These are phyloP conservation scores for Eucalyptus marginata DNA, from an alignment of 345 rosid genomes.

Conservation along the genomic window DNA sequence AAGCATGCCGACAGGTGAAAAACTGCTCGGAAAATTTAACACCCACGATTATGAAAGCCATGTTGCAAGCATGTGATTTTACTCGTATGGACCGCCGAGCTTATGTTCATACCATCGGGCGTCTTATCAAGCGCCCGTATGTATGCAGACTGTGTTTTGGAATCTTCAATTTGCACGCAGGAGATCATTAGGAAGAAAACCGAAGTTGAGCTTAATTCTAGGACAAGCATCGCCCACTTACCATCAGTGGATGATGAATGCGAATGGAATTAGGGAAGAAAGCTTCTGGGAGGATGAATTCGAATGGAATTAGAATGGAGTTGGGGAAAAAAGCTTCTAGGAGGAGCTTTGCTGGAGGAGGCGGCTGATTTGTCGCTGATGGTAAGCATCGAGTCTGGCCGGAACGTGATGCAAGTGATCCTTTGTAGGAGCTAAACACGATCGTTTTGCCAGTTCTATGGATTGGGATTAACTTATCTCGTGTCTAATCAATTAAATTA, in stretches of 20 bases:
- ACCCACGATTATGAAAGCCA: not conserved
- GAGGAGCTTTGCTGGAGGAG: not conserved
- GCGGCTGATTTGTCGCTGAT: not conserved
- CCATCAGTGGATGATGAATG: not conserved
- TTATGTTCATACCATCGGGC: not conserved
- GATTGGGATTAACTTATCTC: not conserved
- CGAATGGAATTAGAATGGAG: not conserved
- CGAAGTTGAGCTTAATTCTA: not conserved
- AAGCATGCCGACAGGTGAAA: not conserved
- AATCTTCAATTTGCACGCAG: not conserved
- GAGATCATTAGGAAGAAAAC: not conserved
- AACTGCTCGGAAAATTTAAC: not conserved
- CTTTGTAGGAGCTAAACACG: not conserved
- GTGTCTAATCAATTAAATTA: not conserved
- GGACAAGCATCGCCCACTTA: not conserved
- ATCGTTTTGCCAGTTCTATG: not conserved
- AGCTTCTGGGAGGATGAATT: not conserved
- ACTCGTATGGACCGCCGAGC: fast-evolving
- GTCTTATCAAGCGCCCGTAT: not conserved
- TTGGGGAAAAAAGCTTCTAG: not conserved
- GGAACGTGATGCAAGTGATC: not conserved
- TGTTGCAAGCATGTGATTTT: not conserved
- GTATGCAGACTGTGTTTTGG: not conserved
- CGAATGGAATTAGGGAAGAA: not conserved
- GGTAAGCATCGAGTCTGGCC: not conserved